These are phyloP conservation scores for Penicillium psychrofluorescens DNA, from an alignment of 495 filamentous ascomycete genomes.

Conservation along the genomic window DNA sequence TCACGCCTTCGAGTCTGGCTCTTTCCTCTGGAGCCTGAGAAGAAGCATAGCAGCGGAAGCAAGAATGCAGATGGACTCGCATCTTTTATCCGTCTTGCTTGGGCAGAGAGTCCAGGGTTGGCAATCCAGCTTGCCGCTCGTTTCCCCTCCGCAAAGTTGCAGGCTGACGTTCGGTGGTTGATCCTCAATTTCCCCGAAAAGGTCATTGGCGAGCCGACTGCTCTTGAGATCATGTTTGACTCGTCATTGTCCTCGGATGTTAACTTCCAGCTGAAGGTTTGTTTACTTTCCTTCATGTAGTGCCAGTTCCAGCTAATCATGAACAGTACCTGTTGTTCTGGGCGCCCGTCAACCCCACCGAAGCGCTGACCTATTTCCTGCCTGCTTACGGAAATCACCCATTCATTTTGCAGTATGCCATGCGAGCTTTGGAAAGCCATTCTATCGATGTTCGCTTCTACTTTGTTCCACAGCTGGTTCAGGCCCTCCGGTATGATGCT, in stretches of 20 bases:
- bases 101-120: slow-evolving; percentile 72
- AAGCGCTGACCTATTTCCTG: slow-evolving; percentile 86
- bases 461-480: slow-evolving; percentile 96
- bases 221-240: slow-evolving; percentile 74
- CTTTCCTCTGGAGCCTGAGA: slow-evolving; percentile 66
- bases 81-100: slow-evolving; percentile 69
- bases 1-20: slow-evolving; percentile 84
- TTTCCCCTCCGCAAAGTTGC: slow-evolving; percentile 67
- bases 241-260: slow-evolving; percentile 69
- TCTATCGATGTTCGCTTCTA: slow-evolving; percentile 96
- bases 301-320: slow-evolving; percentile 24
- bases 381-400: slow-evolving; percentile 92
- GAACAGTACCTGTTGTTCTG: slow-evolving; percentile 83
- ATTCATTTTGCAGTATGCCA: slow-evolving; percentile 93
- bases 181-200: slow-evolving; percentile 77
- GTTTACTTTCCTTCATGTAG: slow-evolving; percentile 3
- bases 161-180: slow-evolving; percentile 66
- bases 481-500: slow-evolving; percentile 89
- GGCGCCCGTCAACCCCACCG: slow-evolving; percentile 88
- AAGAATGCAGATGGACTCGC: slow-evolving; percentile 29
- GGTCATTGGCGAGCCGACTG: slow-evolving; percentile 69
- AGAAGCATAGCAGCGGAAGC: slow-evolving; percentile 41
- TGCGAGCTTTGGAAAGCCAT: slow-evolving; percentile 89
- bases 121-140: slow-evolving; percentile 75
- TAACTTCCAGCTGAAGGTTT: slow-evolving; percentile 74